Evolutionary conservation across 2,329 filamentous ascomycete species (phyloP).

Genomic region (Aspergillus quadricinctus): DNA sequence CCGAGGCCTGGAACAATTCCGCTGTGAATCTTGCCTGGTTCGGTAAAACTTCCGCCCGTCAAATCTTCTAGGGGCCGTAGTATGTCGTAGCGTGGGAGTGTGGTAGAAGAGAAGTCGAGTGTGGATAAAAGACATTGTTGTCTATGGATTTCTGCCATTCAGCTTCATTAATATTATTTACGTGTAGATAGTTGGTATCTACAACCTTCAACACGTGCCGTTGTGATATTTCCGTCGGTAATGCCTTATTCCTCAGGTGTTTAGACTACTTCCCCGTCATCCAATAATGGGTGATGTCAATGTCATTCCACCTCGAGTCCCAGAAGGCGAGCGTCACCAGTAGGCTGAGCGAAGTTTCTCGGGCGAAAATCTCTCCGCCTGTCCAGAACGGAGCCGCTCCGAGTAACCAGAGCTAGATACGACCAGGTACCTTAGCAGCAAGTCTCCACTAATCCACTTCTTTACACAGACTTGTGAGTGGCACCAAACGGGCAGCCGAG

Average conservation of each 20-base stretch:
- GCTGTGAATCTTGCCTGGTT: background rate
- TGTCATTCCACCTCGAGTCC: too few species aligned
- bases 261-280: too few species aligned
- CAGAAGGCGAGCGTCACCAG: too few species aligned
- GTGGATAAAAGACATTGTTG: too few species aligned
- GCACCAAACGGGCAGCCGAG: background rate
- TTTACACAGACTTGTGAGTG: background rate
- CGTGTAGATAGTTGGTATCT: too few species aligned
- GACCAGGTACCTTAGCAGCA: background rate
- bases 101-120: background rate
- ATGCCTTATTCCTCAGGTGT: too few species aligned
- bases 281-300: too few species aligned
- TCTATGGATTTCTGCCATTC: too few species aligned
- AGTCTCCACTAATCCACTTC: too few species aligned
- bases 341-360: background rate
- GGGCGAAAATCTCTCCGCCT: background rate
- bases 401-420: background rate
- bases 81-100: background rate
- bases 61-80: background rate
- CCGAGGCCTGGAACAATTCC: background rate
- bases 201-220: too few species aligned
- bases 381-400: background rate
- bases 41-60: background rate
- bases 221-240: too few species aligned
- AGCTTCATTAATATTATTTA: too few species aligned